These are phyloP conservation scores for Colletotrichum sojae DNA, from an alignment of 2,329 filamentous ascomycete species.

Conservation along the genomic window DNA sequence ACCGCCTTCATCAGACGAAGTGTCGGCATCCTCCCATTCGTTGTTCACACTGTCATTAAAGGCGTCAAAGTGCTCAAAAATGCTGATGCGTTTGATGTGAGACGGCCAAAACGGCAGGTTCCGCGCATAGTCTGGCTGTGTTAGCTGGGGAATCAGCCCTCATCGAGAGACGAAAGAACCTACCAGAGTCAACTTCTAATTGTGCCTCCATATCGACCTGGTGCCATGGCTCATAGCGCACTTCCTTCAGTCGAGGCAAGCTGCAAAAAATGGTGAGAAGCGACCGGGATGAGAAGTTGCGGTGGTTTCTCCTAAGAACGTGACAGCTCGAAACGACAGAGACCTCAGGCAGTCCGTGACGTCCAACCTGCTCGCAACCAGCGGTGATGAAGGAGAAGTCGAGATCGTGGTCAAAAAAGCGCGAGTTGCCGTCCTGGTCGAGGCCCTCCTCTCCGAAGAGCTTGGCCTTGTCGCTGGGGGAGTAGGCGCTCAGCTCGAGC, in stretches of 20 bases:
- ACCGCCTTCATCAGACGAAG: conserved; percentile 9
- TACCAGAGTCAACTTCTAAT: conserved; percentile 41
- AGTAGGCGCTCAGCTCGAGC: conserved; percentile 46
- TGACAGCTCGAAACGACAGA: conserved; percentile 40
- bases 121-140: conserved; percentile 40
- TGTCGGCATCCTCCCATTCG: conserved; percentile 38
- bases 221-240: conserved; percentile 44
- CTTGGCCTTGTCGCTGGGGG: conserved; percentile 44
- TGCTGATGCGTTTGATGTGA: conserved; percentile 41
- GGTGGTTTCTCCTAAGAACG: conserved; percentile 43
- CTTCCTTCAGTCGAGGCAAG: conserved; percentile 40
- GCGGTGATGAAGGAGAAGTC: conserved; percentile 42
- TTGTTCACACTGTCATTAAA: conserved; percentile 24
- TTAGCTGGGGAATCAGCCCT: not conserved
- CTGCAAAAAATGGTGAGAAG: conserved; percentile 43
- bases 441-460: conserved; percentile 43
- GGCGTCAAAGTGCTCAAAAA: conserved; percentile 44
- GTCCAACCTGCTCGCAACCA: conserved; percentile 41
- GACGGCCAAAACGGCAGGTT: conserved; percentile 43
- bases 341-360: conserved; percentile 43
- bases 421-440: conserved; percentile 44
- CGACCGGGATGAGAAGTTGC: conserved; percentile 43
- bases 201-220: conserved; percentile 41
- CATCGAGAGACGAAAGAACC: not conserved
- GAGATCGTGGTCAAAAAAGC: conserved; percentile 45